phyloP scores from a whole-genome alignment of 75 land plant species.

The Isoetes taiwanensis region DNA sequence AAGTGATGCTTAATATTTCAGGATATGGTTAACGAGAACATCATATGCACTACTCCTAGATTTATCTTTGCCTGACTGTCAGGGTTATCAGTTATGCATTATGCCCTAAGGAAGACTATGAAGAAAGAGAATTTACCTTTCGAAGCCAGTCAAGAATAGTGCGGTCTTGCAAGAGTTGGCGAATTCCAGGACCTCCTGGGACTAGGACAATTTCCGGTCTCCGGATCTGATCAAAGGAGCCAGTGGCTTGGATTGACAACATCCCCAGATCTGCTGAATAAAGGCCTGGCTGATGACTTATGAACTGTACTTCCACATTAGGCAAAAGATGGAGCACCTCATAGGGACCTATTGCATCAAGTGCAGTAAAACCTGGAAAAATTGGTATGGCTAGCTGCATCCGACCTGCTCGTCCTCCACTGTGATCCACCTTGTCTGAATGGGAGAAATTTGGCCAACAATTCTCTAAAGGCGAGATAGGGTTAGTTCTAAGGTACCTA shows the following conservation, averaged over 20 bases:
- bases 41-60: too few relatives aligned
- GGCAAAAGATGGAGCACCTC: slow-evolving; percentile 18
- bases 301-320: slow-evolving; percentile 16
- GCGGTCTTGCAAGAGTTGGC: slow-evolving; percentile 10
- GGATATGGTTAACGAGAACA: too few relatives aligned
- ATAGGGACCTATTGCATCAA: slow-evolving; percentile 28
- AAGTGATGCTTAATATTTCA: too few relatives aligned
- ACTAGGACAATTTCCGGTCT: slow-evolving; percentile 25
- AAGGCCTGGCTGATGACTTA: slow-evolving; percentile 15
- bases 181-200: slow-evolving; percentile 22
- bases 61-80: too few relatives aligned
- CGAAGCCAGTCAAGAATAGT: slow-evolving; percentile 26
- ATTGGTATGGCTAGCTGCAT: slow-evolving; percentile 24
- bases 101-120: neutral
- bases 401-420: neutral
- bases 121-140: slow-evolving; percentile 9
- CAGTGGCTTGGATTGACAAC: slow-evolving; percentile 17
- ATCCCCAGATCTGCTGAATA: slow-evolving; percentile 10
- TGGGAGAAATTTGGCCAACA: too few relatives aligned
- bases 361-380: slow-evolving; percentile 19
- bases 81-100: too few relatives aligned
- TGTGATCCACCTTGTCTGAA: too few relatives aligned
- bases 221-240: slow-evolving; percentile 23
- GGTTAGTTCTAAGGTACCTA: slow-evolving; percentile 13
- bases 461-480: too few relatives aligned